These are phyloP conservation scores for Aspergillus fumigatus DNA, from an alignment of 2,329 filamentous ascomycete genomes.

Conservation along the genomic window DNA sequence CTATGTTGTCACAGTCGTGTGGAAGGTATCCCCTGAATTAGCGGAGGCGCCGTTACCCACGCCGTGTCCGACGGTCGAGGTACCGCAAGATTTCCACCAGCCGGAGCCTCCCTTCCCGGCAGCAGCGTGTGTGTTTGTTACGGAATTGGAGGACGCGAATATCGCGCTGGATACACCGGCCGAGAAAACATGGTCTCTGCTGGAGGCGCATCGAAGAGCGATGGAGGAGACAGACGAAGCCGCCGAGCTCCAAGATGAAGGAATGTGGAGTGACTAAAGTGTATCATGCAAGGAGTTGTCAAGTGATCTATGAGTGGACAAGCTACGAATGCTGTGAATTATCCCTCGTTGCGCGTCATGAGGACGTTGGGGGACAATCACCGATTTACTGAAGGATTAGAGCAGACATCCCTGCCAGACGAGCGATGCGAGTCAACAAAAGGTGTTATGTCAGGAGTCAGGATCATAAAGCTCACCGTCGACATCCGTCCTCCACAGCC, in stretches of 20 bases:
- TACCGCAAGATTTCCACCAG: not conserved
- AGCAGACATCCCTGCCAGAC: too few species aligned
- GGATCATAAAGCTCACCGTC: not conserved
- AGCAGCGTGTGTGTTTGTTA: not conserved
- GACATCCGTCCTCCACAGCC: not conserved
- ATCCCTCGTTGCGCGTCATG: not conserved
- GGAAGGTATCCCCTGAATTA: slow-evolving; percentile 8
- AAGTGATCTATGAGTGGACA: not conserved
- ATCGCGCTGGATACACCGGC: not conserved
- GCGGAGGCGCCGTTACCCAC: not conserved
- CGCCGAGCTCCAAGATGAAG: too few species aligned
- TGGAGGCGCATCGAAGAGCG: not conserved
- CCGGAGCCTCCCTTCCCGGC: not conserved
- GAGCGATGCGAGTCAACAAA: not conserved
- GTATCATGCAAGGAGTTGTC: not conserved
- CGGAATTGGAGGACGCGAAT: not conserved
- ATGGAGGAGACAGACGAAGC: not conserved
- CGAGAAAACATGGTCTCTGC: not conserved
- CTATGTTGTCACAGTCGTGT: slow-evolving; percentile 41
- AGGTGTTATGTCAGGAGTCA: not conserved
- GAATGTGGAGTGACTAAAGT: not conserved
- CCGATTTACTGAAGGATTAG: too few species aligned
- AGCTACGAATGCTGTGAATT: not conserved
- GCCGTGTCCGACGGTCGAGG: not conserved
- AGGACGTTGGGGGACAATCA: not conserved